Evolutionary conservation across 2,329 filamentous ascomycete genomes (phyloP).

Genomic region (Alternaria triticimaculans): DNA sequence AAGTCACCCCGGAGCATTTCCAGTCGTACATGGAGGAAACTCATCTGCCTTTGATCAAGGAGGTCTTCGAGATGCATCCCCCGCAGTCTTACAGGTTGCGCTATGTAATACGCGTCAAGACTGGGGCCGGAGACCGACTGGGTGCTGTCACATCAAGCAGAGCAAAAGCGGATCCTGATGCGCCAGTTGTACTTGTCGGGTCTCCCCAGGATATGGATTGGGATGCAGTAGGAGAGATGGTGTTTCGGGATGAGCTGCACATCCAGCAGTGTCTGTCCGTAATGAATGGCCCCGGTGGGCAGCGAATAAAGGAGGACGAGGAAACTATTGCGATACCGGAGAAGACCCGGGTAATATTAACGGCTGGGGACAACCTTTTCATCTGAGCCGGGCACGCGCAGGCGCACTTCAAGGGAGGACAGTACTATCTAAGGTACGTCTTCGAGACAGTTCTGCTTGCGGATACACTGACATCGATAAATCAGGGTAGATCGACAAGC

Average conservation of each 20-base stretch:
- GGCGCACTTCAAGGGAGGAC: neutral
- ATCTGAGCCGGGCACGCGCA: neutral
- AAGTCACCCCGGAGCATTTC: constrained; percentile 25
- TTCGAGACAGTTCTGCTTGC: neutral
- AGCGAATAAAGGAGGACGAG: constrained; percentile 29
- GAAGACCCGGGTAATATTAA: constrained; percentile 18
- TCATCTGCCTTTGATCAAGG: constrained; percentile 24
- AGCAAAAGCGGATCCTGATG: constrained; percentile 11
- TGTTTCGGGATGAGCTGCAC: constrained; percentile 32
- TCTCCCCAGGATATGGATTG: constrained; percentile 22
- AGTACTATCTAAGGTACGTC: neutral
- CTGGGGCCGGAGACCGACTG: constrained; percentile 25
- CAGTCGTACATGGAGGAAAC: constrained; percentile 20
- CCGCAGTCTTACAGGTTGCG: constrained; percentile 14
- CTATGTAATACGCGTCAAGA: constrained; percentile 24
- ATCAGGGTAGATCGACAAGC: neutral
- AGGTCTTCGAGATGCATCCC: constrained; percentile 20
- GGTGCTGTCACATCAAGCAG: constrained; percentile 21
- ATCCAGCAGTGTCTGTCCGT: constrained; percentile 28
- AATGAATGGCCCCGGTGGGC: constrained; percentile 21
- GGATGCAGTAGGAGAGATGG: constrained; percentile 29
- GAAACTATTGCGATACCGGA: constrained; percentile 24
- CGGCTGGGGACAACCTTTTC: constrained; percentile 12
- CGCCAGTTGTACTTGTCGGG: constrained; percentile 31
- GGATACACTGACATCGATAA: neutral